Base-by-base conservation (phyloP, 2,329 filamentous ascomycete species). In the Capronia americana region DNA sequence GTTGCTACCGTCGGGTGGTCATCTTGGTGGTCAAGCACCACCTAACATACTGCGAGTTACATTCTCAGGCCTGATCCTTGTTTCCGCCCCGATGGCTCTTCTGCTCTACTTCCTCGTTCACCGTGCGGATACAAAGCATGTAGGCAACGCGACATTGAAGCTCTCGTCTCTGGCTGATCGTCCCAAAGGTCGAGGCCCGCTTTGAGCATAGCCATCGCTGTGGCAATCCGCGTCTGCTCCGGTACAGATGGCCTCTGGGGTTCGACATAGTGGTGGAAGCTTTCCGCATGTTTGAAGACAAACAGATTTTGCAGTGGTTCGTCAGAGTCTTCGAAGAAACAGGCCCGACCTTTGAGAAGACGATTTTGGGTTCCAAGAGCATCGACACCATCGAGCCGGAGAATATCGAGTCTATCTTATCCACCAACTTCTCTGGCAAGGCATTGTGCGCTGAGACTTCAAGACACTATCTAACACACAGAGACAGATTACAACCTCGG, bases 401-500 rank as follows among this genome's bases (percentile, higher is more conserved):
- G 34, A 57, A 57, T 23, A 44, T 57, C 32, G 26, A 57, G 34
- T 28, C 55, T n/a, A 41, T 57, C 14, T 20, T 57, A 51, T 23
- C 17, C 20, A 51, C 48, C 41, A 34, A 60, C 4, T 60, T 60
- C 23, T 41, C 34, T 4, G 34, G 34, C 17, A 41, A 41, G 34
- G 34, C 14, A 7, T 41, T n/a, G n/a, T n/a, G n/a, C n/a, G n/a
- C n/a, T n/a, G n/a, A n/a, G n/a, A n/a, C n/a, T n/a, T n/a, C 32
- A 17, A 14, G 34, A 17, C 14, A 41, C 3, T 17, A 17, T 41
- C 34, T 41, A 41, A 41, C 10, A 8, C 10, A 7, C 34, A 41
- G 34, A 4, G 14, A 32, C 24, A 23, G 38, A 60, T 41, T 60
- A 28, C 17, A 24, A 26, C 7, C 20, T 48, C 2, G 44, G 57